These are phyloP conservation scores for Nitzschia sp. DNA, from an alignment of 108 stramenopile species.

Conservation along the genomic window DNA sequence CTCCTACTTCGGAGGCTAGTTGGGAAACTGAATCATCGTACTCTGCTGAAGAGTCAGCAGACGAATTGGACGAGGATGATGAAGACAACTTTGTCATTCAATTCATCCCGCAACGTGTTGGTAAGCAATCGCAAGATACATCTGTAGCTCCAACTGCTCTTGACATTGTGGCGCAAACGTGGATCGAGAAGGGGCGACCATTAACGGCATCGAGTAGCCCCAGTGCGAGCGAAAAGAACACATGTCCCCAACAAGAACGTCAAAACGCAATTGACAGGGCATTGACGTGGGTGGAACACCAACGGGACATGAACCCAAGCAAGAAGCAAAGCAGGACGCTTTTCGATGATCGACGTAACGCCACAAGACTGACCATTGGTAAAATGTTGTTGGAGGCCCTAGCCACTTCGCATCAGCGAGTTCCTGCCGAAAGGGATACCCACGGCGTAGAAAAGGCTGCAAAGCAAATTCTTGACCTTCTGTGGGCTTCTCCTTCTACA, in stretches of 20 bases:
- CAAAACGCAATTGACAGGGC: conserved; percentile 26
- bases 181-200: conserved; percentile 14
- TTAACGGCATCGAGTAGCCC: neutral
- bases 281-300: conserved; percentile 15
- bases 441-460: conserved; percentile 38
- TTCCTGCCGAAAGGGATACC: conserved; percentile 2
- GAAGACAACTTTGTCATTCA: conserved; percentile 35
- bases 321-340: neutral
- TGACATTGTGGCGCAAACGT: conserved; percentile 34
- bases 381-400: conserved; percentile 38
- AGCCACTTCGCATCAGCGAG: conserved; percentile 33
- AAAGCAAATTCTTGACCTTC: conserved; percentile 31
- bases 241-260: neutral
- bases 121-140: neutral
- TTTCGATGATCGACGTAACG: conserved; percentile 12
- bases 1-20: neutral
- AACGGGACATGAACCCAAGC: neutral
- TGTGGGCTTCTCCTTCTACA: conserved; percentile 31
- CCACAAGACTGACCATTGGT: conserved; percentile 22
- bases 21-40: neutral
- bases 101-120: conserved; percentile 25
- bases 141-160: conserved; percentile 16
- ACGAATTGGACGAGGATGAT: conserved; percentile 28
- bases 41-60: neutral
- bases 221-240: neutral